A percentile compares a stretch with the other conserved stretches of the same genome.
phyloP scores from a whole-genome alignment of 2,329 filamentous ascomycete genomes.

The Trichoderma harzianum region DNA sequence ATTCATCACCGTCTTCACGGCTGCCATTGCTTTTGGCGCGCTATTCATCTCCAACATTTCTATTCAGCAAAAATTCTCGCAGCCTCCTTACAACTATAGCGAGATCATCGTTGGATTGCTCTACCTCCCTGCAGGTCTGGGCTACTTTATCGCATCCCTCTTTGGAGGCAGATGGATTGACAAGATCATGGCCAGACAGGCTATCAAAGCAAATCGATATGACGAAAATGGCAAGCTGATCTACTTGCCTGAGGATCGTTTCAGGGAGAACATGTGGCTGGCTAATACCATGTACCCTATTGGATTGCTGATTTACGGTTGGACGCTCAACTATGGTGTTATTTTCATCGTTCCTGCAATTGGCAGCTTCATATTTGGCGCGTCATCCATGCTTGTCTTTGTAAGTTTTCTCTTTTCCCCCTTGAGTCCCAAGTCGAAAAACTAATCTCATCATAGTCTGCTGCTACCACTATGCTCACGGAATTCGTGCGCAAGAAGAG shows the following conservation, averaged over 20 bases:
- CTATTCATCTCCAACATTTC: conserved; percentile 78
- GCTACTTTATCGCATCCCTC: conserved; percentile 47
- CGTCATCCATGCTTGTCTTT: conserved; percentile 80
- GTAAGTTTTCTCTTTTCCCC: conserved; percentile 27
- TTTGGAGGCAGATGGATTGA: conserved; percentile 63
- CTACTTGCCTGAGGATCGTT: conserved; percentile 73
- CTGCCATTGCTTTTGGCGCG: conserved; percentile 69
- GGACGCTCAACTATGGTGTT: conserved; percentile 64
- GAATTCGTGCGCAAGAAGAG: conserved; percentile 74
- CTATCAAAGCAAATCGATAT: conserved; percentile 64
- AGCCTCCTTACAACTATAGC: conserved; percentile 63
- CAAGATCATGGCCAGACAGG: conserved; percentile 74
- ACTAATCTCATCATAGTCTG: conserved; percentile 35
- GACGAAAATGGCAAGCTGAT: conserved; percentile 64
- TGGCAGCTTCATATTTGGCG: conserved; percentile 70
- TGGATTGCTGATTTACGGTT: conserved; percentile 73
- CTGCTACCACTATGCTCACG: conserved; percentile 77
- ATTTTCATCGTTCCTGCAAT: conserved; percentile 62
- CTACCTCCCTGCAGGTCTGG: conserved; percentile 72
- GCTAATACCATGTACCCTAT: conserved; percentile 67
- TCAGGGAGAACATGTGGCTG: conserved; percentile 79
- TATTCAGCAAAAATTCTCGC: conserved; percentile 66
- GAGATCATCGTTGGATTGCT: conserved; percentile 69
- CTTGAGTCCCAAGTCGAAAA: neutral
- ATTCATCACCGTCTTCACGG: conserved; percentile 68